Evolutionary conservation across 2,329 filamentous ascomycete genomes (phyloP).

Genomic region (Calonectria hawksworthii): DNA sequence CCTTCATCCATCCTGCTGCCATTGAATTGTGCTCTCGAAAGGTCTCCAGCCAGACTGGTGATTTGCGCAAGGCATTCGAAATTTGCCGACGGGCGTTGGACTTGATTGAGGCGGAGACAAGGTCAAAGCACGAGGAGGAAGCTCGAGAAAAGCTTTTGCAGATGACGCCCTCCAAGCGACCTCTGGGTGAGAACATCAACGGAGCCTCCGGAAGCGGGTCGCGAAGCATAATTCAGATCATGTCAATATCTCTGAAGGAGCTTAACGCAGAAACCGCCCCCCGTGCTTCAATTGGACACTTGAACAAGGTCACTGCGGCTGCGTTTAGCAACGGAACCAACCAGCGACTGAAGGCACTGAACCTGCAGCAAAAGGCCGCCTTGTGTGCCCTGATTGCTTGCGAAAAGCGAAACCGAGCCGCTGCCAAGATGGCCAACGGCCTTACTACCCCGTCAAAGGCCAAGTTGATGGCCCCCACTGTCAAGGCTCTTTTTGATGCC

Average conservation of each 20-base stretch:
- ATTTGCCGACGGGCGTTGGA: slow-evolving; percentile 92
- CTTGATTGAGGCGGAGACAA: slow-evolving; percentile 87
- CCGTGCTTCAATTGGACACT: slow-evolving; percentile 88
- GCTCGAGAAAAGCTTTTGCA: slow-evolving; percentile 69
- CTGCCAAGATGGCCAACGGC: slow-evolving; percentile 57
- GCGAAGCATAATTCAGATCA: slow-evolving; percentile 61
- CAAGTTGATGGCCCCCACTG: slow-evolving; percentile 76
- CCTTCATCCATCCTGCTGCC: slow-evolving; percentile 93
- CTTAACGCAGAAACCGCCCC: slow-evolving; percentile 86
- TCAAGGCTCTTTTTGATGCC: slow-evolving; percentile 86
- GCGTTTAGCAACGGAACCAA: slow-evolving; percentile 91
- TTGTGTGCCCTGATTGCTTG: slow-evolving; percentile 89
- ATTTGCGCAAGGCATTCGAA: slow-evolving; percentile 95
- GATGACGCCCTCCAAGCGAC: slow-evolving; percentile 79
- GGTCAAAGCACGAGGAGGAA: slow-evolving; percentile 77
- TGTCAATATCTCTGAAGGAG: slow-evolving; percentile 68
- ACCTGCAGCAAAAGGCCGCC: slow-evolving; percentile 96
- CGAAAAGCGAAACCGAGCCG: slow-evolving; percentile 78
- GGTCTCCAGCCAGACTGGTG: slow-evolving; percentile 92
- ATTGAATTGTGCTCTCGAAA: slow-evolving; percentile 96
- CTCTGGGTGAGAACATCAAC: slow-evolving; percentile 86
- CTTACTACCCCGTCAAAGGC: slow-evolving; percentile 73
- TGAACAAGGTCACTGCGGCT: slow-evolving; percentile 90
- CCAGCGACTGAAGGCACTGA: slow-evolving; percentile 88
- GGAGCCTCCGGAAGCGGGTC: slow-evolving; percentile 59